A percentile compares a stretch with the other conserved stretches of the same genome.
Conservation (phyloP, 768 basidiomycete species). For the Cyclocybe cylindracea region DNA sequence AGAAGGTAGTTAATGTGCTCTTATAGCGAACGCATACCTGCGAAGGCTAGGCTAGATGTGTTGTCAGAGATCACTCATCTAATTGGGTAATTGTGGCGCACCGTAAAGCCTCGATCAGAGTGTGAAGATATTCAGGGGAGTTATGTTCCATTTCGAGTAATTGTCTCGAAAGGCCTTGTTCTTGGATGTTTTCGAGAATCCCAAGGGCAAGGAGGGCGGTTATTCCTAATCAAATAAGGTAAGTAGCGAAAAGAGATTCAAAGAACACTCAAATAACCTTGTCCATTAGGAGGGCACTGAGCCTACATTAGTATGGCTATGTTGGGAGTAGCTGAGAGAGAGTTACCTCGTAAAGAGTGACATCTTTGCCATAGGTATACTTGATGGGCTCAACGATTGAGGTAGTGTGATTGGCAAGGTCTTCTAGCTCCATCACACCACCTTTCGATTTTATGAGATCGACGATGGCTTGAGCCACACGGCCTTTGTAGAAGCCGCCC, state of each 20-base stretch:
- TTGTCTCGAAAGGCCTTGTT: constrained; percentile 65
- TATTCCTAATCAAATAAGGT: constrained; percentile 48
- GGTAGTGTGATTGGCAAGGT: constrained; percentile 82
- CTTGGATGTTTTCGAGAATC: constrained; percentile 86
- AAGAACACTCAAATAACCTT: constrained; percentile 48
- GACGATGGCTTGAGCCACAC: constrained; percentile 87
- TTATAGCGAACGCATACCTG: constrained; percentile 47
- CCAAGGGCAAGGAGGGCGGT: constrained; percentile 93
- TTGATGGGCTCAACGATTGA: constrained; percentile 87
- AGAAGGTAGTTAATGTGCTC: not conserved
- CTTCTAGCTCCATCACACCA: constrained; percentile 93
- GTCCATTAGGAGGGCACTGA: constrained; percentile 95
- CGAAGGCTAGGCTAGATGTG: constrained; percentile 60
- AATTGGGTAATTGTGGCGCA: constrained; percentile 27
- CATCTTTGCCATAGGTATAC: constrained; percentile 83
- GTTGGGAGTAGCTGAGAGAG: not conserved
- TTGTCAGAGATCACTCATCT: not conserved
- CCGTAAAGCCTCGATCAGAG: constrained; percentile 84
- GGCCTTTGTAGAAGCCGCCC: constrained; percentile 92
- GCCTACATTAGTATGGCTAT: constrained; percentile 3
- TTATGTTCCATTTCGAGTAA: constrained; percentile 87
- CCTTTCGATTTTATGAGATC: constrained; percentile 84
- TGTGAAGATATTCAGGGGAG: constrained; percentile 85
- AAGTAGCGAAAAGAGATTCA: not conserved
- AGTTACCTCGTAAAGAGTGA: constrained; percentile 87